These are phyloP conservation scores for Boletellus sp. DNA, from an alignment of 768 basidiomycete species.

Conservation along the genomic window DNA sequence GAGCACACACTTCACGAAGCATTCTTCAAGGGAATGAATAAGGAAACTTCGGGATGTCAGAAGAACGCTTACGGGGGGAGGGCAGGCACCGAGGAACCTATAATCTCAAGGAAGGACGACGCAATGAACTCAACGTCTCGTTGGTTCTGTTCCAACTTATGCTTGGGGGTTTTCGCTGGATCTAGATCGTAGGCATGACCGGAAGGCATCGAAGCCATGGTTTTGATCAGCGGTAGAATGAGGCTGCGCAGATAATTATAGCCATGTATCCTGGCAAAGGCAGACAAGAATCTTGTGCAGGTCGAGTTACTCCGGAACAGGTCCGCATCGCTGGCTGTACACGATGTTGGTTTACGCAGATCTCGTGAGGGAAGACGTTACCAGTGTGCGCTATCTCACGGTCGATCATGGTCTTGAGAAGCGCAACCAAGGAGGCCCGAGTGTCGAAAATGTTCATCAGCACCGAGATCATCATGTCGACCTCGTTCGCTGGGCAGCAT, in stretches of 20 bases:
- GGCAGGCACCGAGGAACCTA: constrained; percentile 63
- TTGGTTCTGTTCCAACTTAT: constrained; percentile 65
- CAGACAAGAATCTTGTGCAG: constrained; percentile 80
- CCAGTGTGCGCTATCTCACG: constrained; percentile 78
- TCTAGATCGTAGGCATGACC: constrained; percentile 80
- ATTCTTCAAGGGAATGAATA: constrained; percentile 46
- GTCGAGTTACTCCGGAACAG: constrained; percentile 88
- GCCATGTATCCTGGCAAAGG: constrained; percentile 85
- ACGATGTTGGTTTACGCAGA: constrained; percentile 1
- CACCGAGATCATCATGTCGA: constrained; percentile 81
- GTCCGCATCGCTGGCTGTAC: constrained; percentile 70
- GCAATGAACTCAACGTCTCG: constrained; percentile 71
- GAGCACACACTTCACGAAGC: constrained; percentile 82
- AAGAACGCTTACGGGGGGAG: constrained; percentile 64
- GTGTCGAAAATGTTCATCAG: constrained; percentile 85
- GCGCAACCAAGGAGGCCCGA: constrained; percentile 60
- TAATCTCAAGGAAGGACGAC: constrained; percentile 68
- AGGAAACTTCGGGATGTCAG: background rate
- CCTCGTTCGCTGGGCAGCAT: constrained; percentile 72
- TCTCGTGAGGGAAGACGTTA: constrained; percentile 28
- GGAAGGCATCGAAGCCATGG: constrained; percentile 66
- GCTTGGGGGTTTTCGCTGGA: constrained; percentile 53
- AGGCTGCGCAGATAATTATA: constrained; percentile 86
- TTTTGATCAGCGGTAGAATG: constrained; percentile 71
- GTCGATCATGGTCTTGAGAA: constrained; percentile 84